These are phyloP conservation scores for Aureobasidium sp. DNA, from an alignment of 2,329 filamentous ascomycete genomes.

Conservation along the genomic window DNA sequence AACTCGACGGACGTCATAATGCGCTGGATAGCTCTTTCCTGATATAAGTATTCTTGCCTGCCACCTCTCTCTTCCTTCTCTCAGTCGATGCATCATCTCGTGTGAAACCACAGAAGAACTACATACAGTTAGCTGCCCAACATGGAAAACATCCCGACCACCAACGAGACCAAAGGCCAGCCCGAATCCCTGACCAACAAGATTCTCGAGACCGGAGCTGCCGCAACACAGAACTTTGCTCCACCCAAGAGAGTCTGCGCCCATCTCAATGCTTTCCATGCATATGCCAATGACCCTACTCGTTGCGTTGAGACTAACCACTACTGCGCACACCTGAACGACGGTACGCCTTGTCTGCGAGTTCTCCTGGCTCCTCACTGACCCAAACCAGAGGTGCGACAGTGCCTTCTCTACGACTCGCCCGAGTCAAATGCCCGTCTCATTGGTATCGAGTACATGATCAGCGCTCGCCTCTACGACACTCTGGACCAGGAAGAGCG, in stretches of 20 bases:
- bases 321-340: slow-evolving; percentile 72
- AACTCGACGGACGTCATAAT: slow-evolving; percentile 7
- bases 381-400: slow-evolving; percentile 58
- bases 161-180: slow-evolving; percentile 42
- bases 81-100: neutral
- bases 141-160: slow-evolving; percentile 33
- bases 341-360: slow-evolving; percentile 33
- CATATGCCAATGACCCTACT: slow-evolving; percentile 65
- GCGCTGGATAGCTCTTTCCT: slow-evolving; percentile 8
- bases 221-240: slow-evolving; percentile 57
- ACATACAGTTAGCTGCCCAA: neutral
- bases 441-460: slow-evolving; percentile 85
- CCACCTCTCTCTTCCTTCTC: neutral
- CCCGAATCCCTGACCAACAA: slow-evolving; percentile 50
- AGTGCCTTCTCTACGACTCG: slow-evolving; percentile 80
- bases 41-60: neutral
- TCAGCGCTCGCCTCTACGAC: slow-evolving; percentile 61
- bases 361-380: neutral
- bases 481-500: slow-evolving; percentile 61
- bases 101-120: neutral
- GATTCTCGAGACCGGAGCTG: slow-evolving; percentile 55
- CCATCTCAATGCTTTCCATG: slow-evolving; percentile 81
- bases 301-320: slow-evolving; percentile 73
- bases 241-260: slow-evolving; percentile 71
- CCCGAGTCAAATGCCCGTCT: slow-evolving; percentile 60